Base-by-base conservation (phyloP, 148 eudicot species). In the Simmondsia chinensis region DNA sequence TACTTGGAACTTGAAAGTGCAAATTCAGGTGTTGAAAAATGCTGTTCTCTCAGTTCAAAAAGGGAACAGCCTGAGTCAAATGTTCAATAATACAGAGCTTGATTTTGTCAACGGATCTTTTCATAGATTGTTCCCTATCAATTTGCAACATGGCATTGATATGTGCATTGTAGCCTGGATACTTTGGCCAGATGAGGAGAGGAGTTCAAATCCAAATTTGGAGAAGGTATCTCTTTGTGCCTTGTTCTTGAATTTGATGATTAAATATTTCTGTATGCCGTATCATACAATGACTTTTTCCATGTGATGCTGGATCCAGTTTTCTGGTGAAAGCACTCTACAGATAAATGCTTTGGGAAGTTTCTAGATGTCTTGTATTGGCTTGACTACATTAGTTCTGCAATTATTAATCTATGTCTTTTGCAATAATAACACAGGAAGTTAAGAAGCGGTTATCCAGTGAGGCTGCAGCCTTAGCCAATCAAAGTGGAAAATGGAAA, bases 111-210 rank as follows among this genome's bases (percentile, higher is more conserved):
- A 91, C 18, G 78, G 81, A 54, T 67, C 65, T 2, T 79, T 69
- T 52, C 68, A 74, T 63, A 46, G 66, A 60, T 43, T 85, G 46
- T 55, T 75, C 17, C 69, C 75, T 4, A 33, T 77, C 58, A 54
- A 33, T 13, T 44, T 79, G 49, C 54, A 63, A 55, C 61, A 59
- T 72, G 87, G 54, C 27, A 61, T 91, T 44, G 97, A 91, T 65
- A 11, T 82, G 54, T 67, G 76, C 50, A 53, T 85, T 29, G 85
- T 74, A 22, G 66, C 95, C 16, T 91, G 97, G 97, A 82, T 82
- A 50, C 86, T 91, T 66, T 91, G 95, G 83, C 97, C 97, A 42
- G 97, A 91, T 52, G 97, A 91, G 62, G 94, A 79, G 69, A 72
- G 68, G 62, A 85, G 79, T 64, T 85, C 97, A 26, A 74, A 61